These are phyloP conservation scores for Rhodosporidiobolus sp. DNA, from an alignment of 768 basidiomycete species.

Conservation along the genomic window DNA sequence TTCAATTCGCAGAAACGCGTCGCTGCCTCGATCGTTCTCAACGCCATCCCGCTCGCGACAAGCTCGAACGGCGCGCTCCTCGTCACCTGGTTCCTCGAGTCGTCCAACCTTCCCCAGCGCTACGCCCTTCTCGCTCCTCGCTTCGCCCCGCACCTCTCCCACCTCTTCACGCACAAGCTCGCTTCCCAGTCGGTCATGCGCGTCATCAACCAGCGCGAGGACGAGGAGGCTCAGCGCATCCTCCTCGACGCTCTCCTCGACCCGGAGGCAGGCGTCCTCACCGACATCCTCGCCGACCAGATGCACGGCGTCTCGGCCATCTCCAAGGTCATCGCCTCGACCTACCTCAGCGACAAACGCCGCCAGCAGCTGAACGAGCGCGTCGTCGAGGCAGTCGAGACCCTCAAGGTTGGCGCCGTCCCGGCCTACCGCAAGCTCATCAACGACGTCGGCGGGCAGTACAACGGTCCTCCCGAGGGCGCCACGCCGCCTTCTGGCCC, in stretches of 20 bases:
- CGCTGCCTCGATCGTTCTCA: constrained; percentile 88
- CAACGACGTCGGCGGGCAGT: constrained; percentile 88
- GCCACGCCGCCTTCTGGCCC: background rate
- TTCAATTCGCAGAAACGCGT: constrained; percentile 64
- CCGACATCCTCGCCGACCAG: constrained; percentile 91
- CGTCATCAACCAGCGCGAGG: constrained; percentile 94
- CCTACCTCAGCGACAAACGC: constrained; percentile 70
- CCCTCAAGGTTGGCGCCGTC: constrained; percentile 87
- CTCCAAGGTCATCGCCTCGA: constrained; percentile 84
- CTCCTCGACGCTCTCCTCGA: constrained; percentile 86
- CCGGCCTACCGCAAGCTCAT: constrained; percentile 90
- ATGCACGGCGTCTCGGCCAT: constrained; percentile 93
- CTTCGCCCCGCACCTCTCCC: constrained; percentile 92
- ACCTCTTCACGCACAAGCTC: constrained; percentile 95
- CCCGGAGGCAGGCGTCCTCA: constrained; percentile 81
- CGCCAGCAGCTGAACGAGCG: constrained; percentile 73
- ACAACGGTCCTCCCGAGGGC: constrained; percentile 48
- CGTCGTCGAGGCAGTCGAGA: constrained; percentile 82
- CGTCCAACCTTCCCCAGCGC: constrained; percentile 89
- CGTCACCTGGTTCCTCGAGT: constrained; percentile 93
- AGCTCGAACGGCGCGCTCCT: constrained; percentile 95
- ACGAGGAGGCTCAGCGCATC: constrained; percentile 78
- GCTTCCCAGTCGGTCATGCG: constrained; percentile 91
- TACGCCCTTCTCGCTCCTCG: constrained; percentile 91
- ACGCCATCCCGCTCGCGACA: constrained; percentile 94